A percentile compares a stretch with the other conserved stretches of the same genome.
Evolutionary conservation across 2,329 filamentous ascomycete genomes (phyloP).

Genomic region (Penicillium nordicum): DNA sequence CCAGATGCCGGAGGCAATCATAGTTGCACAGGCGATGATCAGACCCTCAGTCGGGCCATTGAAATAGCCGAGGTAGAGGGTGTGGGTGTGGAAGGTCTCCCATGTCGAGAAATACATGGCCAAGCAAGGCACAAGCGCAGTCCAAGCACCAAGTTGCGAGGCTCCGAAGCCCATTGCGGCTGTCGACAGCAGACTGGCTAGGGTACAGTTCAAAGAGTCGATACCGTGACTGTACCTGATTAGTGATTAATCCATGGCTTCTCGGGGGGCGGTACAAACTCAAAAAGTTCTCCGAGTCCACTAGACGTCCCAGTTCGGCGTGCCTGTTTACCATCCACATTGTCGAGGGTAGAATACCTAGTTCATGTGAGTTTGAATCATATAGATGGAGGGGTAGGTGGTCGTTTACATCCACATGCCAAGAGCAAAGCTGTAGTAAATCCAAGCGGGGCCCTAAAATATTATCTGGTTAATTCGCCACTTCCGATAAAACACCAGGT

Average conservation of each 20-base stretch:
- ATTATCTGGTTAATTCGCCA: conserved; percentile 12
- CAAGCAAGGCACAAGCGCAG: conserved; percentile 82
- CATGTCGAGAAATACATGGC: conserved; percentile 99
- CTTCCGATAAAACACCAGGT: background rate
- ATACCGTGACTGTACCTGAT: conserved; percentile 70
- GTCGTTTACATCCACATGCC: conserved; percentile 83
- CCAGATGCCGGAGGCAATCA: conserved; percentile 82
- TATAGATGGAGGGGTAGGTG: background rate
- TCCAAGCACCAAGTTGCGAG: conserved; percentile 81
- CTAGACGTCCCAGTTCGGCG: conserved; percentile 91
- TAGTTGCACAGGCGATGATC: conserved; percentile 79
- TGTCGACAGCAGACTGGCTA: conserved; percentile 85
- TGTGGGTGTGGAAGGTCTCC: conserved; percentile 99
- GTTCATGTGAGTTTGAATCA: conserved; percentile 15
- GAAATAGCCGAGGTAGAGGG: conserved; percentile 90
- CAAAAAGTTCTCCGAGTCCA: conserved; percentile 91
- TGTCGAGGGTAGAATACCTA: conserved; percentile 92
- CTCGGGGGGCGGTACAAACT: conserved; percentile 50
- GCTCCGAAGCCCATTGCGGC: conserved; percentile 89
- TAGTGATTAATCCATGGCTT: conserved; percentile 20
- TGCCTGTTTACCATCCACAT: conserved; percentile 97
- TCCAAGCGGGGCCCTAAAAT: conserved; percentile 73
- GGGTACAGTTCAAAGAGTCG: conserved; percentile 94
- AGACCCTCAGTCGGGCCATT: conserved; percentile 97
- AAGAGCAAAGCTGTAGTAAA: conserved; percentile 93